Base-by-base conservation (phyloP, 768 basidiomycete genomes). In the Trametes cingulata region DNA sequence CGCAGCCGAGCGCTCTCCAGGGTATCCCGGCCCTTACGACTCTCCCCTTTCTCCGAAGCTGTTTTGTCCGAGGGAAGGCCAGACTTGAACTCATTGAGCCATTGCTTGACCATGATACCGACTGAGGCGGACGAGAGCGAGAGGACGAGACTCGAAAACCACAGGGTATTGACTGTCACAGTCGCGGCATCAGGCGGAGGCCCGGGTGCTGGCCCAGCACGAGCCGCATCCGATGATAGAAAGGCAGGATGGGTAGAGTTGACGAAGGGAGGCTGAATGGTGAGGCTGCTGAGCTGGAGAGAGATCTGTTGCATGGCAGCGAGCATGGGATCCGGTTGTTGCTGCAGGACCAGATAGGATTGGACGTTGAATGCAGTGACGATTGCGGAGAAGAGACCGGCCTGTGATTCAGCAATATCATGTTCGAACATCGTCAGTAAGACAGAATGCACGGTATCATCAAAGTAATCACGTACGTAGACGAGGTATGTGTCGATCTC, bases 41-140 rank as follows among this genome's bases (percentile, higher is more conserved):
- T n/a, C 35, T 10, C 40, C n/a, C n/a, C n/a, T n/a, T n/a, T n/a
- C n/a, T n/a, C 51, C n/a, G n/a, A n/a, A n/a, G n/a, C n/a, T n/a
- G n/a, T n/a, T n/a, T n/a, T n/a, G n/a, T 17, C 29, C 10, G 29
- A 33, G 19, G 55, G 27, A 22, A 56, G 39, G 17, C 51, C 54
- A 36, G 20, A n/a, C 9, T 29, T 20, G 51, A 22, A 55, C 8
- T 47, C 35, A 27, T 60, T 63, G 3, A 72, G 64, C 71, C 72
- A 73, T 54, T 72, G 69, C 52, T 69, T 67, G 24, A 66, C 67
- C 24, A 69, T 48, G 60, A 73, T 69, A 50, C 67, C 65, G 19
- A 69, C 51, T 24, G 65, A 64, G 0, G 72, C 66, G 0, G 68
- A 59, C n/a, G 65, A 40, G 2, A 73, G 65, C 25, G 63, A 67